These are phyloP conservation scores for Elsinoe perseae DNA, from an alignment of 2,329 filamentous ascomycete genomes.

Conservation along the genomic window DNA sequence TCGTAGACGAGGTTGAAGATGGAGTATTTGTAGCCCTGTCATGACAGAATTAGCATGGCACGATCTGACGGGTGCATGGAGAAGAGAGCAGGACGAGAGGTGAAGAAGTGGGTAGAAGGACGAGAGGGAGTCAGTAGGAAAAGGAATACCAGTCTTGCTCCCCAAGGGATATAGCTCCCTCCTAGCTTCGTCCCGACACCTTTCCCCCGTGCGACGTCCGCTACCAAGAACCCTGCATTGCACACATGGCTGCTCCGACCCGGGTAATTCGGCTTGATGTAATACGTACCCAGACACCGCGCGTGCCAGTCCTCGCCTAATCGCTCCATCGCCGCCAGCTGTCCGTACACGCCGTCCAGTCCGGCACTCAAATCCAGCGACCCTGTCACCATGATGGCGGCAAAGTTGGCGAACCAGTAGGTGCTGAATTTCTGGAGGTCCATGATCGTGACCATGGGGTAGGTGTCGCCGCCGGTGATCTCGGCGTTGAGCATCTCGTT, in stretches of 20 bases:
- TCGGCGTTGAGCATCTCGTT: conserved; percentile 80
- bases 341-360: conserved; percentile 42
- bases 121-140: background rate
- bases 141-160: conserved; percentile 38
- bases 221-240: conserved; percentile 51
- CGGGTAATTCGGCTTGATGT: conserved; percentile 90
- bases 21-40: conserved; percentile 74
- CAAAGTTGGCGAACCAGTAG: conserved; percentile 91
- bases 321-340: conserved; percentile 33
- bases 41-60: background rate
- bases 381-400: conserved; percentile 77
- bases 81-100: background rate
- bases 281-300: conserved; percentile 81
- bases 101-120: background rate
- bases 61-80: no score
- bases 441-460: conserved; percentile 76
- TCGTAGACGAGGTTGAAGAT: conserved; percentile 94
- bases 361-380: conserved; percentile 49
- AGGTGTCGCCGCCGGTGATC: conserved; percentile 86
- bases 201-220: conserved; percentile 40
- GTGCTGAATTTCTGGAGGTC: conserved; percentile 64
- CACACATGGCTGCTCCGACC: conserved; percentile 85
- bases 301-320: conserved; percentile 61
- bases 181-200: conserved; percentile 47
- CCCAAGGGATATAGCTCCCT: conserved; percentile 46